Evolutionary conservation across 2,329 filamentous ascomycete species (phyloP).

Genomic region (Dactylellina drechsleri): DNA sequence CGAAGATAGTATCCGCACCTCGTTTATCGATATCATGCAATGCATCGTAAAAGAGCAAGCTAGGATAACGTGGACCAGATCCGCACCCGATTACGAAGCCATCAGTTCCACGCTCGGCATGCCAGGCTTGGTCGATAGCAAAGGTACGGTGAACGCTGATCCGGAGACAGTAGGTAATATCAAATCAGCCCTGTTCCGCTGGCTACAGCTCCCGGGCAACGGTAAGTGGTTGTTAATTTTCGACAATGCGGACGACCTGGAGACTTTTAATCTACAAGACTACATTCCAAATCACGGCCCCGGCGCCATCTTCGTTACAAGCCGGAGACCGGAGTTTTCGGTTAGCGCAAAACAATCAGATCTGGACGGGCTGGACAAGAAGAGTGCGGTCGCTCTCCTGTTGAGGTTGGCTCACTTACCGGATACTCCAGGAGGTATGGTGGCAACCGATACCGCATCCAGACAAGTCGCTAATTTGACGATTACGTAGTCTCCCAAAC

Average conservation of each 20-base stretch:
- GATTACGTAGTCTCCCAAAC: no score
- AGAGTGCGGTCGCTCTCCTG: not conserved
- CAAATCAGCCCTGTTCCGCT: constrained; percentile 1
- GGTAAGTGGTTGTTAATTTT: constrained; percentile 28
- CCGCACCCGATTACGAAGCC: constrained; percentile 11
- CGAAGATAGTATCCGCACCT: constrained; percentile 11
- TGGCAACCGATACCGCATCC: no score
- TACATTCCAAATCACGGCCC: constrained; percentile 20
- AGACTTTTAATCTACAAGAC: constrained; percentile 15
- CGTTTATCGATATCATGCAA: constrained; percentile 20
- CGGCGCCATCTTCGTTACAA: constrained; percentile 14
- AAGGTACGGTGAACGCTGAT: constrained; percentile 12
- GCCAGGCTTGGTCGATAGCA: not conserved
- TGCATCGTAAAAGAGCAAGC: constrained; percentile 18
- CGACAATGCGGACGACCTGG: constrained; percentile 33
- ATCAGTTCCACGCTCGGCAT: constrained; percentile 2
- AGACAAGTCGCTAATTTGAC: no score
- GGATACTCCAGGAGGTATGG: no score
- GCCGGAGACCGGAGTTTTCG: constrained; percentile 18
- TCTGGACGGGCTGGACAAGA: not conserved
- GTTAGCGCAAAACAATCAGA: constrained; percentile 2
- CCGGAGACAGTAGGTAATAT: not conserved
- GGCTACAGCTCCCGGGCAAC: constrained; percentile 10
- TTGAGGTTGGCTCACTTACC: no score
- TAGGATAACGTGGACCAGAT: constrained; percentile 3